A percentile compares a stretch with the other conserved stretches of the same genome.
phyloP scores from a whole-genome alignment of 352 stramenopile genomes.

The Phytophthora sp. region DNA sequence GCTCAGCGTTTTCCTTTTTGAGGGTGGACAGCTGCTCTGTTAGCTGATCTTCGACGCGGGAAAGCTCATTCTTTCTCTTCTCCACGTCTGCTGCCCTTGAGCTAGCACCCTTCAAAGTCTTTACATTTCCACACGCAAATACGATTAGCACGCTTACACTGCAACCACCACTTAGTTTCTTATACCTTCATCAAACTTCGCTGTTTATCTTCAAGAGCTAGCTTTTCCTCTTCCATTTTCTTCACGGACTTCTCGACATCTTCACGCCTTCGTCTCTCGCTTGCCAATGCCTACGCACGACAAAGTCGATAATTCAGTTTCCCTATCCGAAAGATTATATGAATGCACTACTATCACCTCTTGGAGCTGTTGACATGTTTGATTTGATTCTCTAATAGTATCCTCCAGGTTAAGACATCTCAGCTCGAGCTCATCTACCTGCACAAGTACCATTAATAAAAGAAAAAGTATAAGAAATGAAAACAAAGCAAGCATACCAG shows the following conservation, averaged over 20 bases:
- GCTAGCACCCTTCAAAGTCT: constrained; percentile 50
- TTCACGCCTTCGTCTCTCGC: constrained; percentile 15
- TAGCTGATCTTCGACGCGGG: constrained; percentile 44
- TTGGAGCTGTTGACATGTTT: constrained; percentile 23
- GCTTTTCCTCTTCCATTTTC: constrained; percentile 43
- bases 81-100: constrained; percentile 47
- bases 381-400: constrained; percentile 6
- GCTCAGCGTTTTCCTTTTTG: constrained; percentile 63
- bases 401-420: constrained; percentile 22
- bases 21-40: constrained; percentile 46
- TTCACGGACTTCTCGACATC: constrained; percentile 24
- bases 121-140: not conserved
- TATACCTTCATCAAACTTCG: constrained; percentile 40
- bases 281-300: constrained; percentile 16
- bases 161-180: too few species aligned
- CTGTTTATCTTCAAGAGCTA: constrained; percentile 51
- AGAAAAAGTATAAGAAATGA: not conserved
- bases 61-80: constrained; percentile 40
- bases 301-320: too few species aligned
- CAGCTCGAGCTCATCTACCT: constrained; percentile 33
- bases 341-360: too few species aligned
- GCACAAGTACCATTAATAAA: not conserved
- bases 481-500: constrained; percentile 7
- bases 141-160: not conserved
- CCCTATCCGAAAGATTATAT: too few species aligned